Evolutionary conservation across 164 flowering plant species (phyloP).

Genomic region (Vitis rotundifolia): DNA sequence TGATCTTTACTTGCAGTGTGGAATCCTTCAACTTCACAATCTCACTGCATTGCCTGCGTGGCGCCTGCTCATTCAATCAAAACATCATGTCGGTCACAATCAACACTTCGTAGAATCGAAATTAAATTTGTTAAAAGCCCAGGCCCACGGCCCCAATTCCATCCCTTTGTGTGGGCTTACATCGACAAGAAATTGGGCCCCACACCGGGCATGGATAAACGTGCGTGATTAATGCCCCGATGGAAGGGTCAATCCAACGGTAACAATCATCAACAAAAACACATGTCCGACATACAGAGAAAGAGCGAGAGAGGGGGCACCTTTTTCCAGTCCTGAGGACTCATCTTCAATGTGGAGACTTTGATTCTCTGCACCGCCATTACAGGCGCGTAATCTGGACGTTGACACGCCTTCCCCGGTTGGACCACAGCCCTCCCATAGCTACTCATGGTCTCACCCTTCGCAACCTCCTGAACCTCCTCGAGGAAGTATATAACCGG

Average conservation of each 20-base stretch:
- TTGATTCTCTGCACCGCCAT: constrained; percentile 27
- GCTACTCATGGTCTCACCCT: constrained; percentile 26
- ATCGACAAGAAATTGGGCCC: no score
- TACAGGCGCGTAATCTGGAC: constrained; percentile 15
- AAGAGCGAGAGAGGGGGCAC: constrained; percentile 20
- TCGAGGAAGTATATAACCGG: constrained; percentile 41
- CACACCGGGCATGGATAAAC: no score
- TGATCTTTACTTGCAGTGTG: constrained; percentile 34
- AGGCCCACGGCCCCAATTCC: no score
- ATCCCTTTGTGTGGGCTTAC: no score
- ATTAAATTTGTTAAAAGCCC: no score
- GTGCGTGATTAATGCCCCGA: no score
- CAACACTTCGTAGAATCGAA: no score
- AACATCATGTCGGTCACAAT: neutral
- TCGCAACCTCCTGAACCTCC: constrained; percentile 22
- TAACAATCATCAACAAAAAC: neutral
- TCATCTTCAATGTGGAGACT: constrained; percentile 44
- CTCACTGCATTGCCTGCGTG: constrained; percentile 68
- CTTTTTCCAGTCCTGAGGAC: constrained; percentile 38
- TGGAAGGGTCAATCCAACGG: no score
- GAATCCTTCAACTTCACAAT: constrained; percentile 23
- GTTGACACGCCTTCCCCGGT: constrained; percentile 24
- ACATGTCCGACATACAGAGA: neutral
- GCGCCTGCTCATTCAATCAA: constrained; percentile 38
- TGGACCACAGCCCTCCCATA: constrained; percentile 24